Evolutionary conservation across 202 grass and related monocot species (phyloP), one percentile per base, ranked within the genome.

Genomic region (Saccharum hybrid): DNA sequence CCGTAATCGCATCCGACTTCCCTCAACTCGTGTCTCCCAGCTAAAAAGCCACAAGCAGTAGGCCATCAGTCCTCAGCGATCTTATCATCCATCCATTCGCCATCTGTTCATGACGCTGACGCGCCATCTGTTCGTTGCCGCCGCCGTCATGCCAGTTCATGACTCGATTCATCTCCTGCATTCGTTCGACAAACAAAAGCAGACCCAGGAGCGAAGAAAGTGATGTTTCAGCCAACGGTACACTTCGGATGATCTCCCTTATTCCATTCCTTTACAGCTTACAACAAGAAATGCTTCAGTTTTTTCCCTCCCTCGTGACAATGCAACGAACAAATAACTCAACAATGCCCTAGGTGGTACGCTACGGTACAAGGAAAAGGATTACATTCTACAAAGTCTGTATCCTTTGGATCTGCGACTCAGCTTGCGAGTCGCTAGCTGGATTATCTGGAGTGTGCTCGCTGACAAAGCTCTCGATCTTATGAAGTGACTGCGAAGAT

Each of bases 401-500:
- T 8, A 86, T 86, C 79, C 68, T 83, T 48, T 71, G 71, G 56
- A 68, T 49, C 64, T 75, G 79, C 0, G 86, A 76, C 12, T 82
- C 82, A 5, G 13, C 72, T 60, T 85, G 86, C 1, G 83, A 61
- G 63, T 83, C 74, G 1, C 31, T 46, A 18, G 45, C 59, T 72
- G 57, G 10, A 23, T 78, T 65, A 19, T 64, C 76, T 68, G 40
- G 4, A 8, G 60, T 18, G 22, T 85, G 61, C 16, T 87, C 33
- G 14, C 36, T 64, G 34, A 94, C 87, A 39, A 93, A 91, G 63
- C 40, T 88, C 80, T 93, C 90, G 19, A 98, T 93, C 87, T 93
- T 91, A 66, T 82, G 71, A 19, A 94, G 49, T 38, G 89, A 92
- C 95, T 98, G 92, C 49, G 81, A 66, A 86, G 80, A 67, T 2